Percentiles rank a stretch among this genome's conserved stretches.
Conservation (phyloP, 768 basidiomycete species). For the Cystobasidium tubakii region DNA sequence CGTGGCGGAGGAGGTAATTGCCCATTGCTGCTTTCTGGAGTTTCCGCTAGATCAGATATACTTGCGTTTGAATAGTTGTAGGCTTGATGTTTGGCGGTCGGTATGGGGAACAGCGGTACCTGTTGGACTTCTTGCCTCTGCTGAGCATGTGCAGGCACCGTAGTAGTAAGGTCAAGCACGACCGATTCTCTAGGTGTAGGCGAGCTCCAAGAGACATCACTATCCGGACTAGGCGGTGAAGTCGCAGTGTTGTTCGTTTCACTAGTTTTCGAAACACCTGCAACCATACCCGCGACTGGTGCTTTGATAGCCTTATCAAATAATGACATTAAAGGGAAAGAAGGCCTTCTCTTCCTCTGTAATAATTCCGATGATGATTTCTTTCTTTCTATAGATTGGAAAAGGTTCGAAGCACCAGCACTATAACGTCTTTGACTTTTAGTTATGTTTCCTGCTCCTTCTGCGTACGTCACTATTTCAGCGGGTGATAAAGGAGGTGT, state of each 20-base stretch:
- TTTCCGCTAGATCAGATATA: neutral
- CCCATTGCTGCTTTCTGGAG: neutral
- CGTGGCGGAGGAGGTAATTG: neutral
- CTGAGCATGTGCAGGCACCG: neutral
- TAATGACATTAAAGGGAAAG: constrained; percentile 22
- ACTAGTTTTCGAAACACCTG: no score
- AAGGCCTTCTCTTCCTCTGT: constrained; percentile 23
- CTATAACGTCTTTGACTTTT: constrained; percentile 2
- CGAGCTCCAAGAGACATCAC: constrained; percentile 9
- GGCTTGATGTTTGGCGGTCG: neutral
- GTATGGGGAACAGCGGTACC: neutral
- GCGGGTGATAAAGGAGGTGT: constrained; percentile 29
- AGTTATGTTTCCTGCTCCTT: neutral
- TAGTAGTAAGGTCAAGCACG: neutral
- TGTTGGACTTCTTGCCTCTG: neutral
- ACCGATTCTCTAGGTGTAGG: constrained; percentile 21
- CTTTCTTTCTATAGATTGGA: neutral
- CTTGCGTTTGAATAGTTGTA: neutral
- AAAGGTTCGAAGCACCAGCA: neutral
- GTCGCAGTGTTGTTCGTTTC: neutral
- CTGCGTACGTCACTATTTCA: constrained; percentile 30
- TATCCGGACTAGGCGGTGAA: neutral
- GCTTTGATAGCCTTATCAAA: constrained; percentile 20
- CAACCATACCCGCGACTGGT: neutral
- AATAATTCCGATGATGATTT: constrained; percentile 4